A percentile compares a stretch with the other conserved stretches of the same genome.
These are phyloP conservation scores for Fusarium sp. DNA, from an alignment of 2,329 filamentous ascomycete species.

Conservation along the genomic window DNA sequence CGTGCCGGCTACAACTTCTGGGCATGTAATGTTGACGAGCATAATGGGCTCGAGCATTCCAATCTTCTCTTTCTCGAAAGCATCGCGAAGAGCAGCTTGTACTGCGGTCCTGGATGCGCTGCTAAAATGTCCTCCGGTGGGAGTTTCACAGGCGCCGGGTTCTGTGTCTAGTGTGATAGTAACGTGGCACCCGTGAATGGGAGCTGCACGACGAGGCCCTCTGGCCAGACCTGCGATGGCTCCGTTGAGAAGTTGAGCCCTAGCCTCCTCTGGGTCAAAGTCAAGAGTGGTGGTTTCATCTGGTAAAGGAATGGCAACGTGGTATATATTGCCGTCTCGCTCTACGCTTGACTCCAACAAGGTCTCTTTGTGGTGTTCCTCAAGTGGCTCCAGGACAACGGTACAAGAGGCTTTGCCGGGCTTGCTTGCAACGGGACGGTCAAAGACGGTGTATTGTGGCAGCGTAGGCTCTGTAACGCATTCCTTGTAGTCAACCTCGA, in stretches of 20 bases:
- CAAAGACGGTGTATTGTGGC: conserved; percentile 73
- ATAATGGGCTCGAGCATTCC: conserved; percentile 93
- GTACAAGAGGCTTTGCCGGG: conserved; percentile 81
- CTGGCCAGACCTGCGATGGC: conserved; percentile 85
- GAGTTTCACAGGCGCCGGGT: conserved; percentile 65
- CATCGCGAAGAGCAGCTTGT: conserved; percentile 73
- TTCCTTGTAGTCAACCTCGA: conserved; percentile 96
- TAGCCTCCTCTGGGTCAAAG: conserved; percentile 62
- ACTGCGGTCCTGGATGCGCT: conserved; percentile 71
- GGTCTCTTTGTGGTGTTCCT: conserved; percentile 52
- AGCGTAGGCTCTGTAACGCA: conserved; percentile 70
- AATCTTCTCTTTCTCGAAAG: conserved; percentile 64
- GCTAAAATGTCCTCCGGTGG: conserved; percentile 76
- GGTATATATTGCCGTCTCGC: conserved; percentile 77
- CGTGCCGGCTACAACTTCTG: conserved; percentile 81
- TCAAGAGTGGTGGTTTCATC: conserved; percentile 60
- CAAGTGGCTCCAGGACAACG: conserved; percentile 72
- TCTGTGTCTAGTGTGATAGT: conserved; percentile 75
- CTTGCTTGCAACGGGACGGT: conserved; percentile 84
- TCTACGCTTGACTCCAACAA: conserved; percentile 58
- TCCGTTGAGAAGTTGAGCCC: conserved; percentile 77
- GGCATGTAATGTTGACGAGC: conserved; percentile 86
- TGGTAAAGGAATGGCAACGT: conserved; percentile 64
- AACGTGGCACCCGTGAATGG: conserved; percentile 80
- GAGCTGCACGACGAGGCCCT: conserved; percentile 83